Evolutionary conservation across 2,329 filamentous ascomycete species (phyloP).

Genomic region (Aspergillus eucalypticola): DNA sequence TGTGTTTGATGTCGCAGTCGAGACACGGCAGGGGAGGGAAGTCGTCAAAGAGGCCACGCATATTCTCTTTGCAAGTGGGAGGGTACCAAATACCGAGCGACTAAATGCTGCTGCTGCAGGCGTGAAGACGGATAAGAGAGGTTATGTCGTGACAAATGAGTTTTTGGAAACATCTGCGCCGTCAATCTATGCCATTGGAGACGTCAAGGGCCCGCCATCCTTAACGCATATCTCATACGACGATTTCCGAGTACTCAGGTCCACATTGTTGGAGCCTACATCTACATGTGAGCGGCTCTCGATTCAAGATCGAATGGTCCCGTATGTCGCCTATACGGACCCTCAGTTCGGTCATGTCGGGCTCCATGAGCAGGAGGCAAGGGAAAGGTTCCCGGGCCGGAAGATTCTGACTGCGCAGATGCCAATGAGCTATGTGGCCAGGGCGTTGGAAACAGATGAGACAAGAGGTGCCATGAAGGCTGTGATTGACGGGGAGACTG

Average conservation of each 20-base stretch:
- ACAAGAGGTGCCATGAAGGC: constrained; percentile 11
- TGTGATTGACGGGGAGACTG: constrained; percentile 1
- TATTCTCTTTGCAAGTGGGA: constrained; percentile 2
- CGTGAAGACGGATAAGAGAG: neutral
- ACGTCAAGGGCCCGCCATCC: constrained; percentile 10
- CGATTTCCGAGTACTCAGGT: constrained; percentile 5
- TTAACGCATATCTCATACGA: constrained; percentile 13
- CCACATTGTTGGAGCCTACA: neutral
- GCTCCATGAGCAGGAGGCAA: constrained; percentile 10
- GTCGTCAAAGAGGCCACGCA: neutral
- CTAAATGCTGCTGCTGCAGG: neutral
- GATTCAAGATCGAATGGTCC: neutral
- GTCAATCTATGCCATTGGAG: constrained; percentile 5
- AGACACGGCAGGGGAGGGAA: neutral
- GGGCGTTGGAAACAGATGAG: constrained; percentile 9
- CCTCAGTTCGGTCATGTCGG: constrained; percentile 11
- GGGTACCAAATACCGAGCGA: neutral
- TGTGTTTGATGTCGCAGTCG: neutral
- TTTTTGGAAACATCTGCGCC: constrained; percentile 6
- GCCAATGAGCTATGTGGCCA: constrained; percentile 10
- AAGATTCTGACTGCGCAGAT: constrained; percentile 6
- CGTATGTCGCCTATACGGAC: constrained; percentile 12
- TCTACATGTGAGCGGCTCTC: neutral
- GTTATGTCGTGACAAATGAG: constrained; percentile 2
- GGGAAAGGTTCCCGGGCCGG: neutral